Conservation (phyloP, 345 rosid genomes). For the Aquilaria yunnanensis region DNA sequence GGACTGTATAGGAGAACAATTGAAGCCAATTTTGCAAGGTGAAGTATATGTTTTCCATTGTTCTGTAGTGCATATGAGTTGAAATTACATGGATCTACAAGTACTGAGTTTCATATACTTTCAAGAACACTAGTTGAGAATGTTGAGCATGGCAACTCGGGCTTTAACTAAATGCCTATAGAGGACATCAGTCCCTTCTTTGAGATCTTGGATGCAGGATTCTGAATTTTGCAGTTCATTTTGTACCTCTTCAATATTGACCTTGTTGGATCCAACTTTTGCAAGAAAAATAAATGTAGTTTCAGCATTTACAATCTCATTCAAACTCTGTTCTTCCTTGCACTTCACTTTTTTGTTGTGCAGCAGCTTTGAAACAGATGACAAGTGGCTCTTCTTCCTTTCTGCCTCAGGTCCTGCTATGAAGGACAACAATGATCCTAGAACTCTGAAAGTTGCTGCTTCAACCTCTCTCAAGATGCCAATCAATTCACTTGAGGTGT, state of each 20-base stretch:
- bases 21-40: no score
- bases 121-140: conserved; percentile 5
- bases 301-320: conserved; percentile 16
- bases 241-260: neutral
- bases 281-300: conserved; percentile 3
- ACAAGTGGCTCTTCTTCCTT: conserved; percentile 24
- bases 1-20: no score
- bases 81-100: no score
- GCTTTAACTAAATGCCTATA: conserved; percentile 30
- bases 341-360: conserved; percentile 2
- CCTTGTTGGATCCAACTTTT: neutral
- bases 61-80: no score
- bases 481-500: conserved; percentile 3
- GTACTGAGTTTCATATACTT: no score
- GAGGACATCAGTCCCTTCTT: conserved; percentile 25
- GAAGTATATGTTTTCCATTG: no score
- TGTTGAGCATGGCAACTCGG: conserved; percentile 39
- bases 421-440: conserved; percentile 33
- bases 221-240: conserved; percentile 24
- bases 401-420: conserved; percentile 25
- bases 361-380: conserved; percentile 21
- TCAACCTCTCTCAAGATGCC: conserved; percentile 25
- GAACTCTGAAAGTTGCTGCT: conserved; percentile 16
- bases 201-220: conserved; percentile 27
- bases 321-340: neutral